phyloP scores from a whole-genome alignment of 1,139 yeast genomes.

The Taiozyma sp. region DNA sequence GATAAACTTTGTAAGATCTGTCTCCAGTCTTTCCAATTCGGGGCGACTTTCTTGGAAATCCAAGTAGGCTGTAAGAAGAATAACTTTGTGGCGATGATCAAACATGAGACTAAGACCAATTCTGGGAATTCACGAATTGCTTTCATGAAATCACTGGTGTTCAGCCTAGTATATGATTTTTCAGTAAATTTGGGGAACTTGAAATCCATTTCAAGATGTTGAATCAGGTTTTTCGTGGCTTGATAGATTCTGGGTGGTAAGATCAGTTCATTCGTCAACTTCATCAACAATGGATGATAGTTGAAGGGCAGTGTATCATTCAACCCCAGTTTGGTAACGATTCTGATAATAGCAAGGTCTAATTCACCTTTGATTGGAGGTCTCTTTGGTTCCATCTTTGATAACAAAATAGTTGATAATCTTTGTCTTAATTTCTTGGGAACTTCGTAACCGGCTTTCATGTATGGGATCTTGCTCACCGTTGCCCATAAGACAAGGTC shows the following conservation, averaged over 20 bases:
- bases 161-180: background rate
- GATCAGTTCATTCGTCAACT: slow-evolving; percentile 26
- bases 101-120: slow-evolving; percentile 6
- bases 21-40: slow-evolving; percentile 12
- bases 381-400: slow-evolving; percentile 28
- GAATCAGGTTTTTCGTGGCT: slow-evolving; percentile 10
- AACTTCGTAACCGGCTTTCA: slow-evolving; percentile 30
- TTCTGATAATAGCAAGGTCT: slow-evolving; percentile 21
- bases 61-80: slow-evolving; percentile 9
- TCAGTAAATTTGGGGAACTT: background rate
- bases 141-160: background rate
- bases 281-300: slow-evolving; percentile 34
- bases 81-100: slow-evolving; percentile 15
- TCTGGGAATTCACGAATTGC: slow-evolving; percentile 15
- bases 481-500: slow-evolving; percentile 32
- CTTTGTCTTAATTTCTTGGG: slow-evolving; percentile 26
- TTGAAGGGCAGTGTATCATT: slow-evolving; percentile 21
- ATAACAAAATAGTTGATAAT: slow-evolving; percentile 27
- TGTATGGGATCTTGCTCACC: slow-evolving; percentile 35
- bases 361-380: slow-evolving; percentile 31
- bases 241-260: slow-evolving; percentile 30
- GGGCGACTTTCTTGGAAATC: background rate
- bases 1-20: slow-evolving; percentile 1
- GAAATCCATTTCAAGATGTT: background rate
- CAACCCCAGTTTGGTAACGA: slow-evolving; percentile 5